A percentile compares a stretch with the other conserved stretches of the same genome.
Conservation (phyloP, 345 rosid species). For the Tarenaya hassleriana region DNA sequence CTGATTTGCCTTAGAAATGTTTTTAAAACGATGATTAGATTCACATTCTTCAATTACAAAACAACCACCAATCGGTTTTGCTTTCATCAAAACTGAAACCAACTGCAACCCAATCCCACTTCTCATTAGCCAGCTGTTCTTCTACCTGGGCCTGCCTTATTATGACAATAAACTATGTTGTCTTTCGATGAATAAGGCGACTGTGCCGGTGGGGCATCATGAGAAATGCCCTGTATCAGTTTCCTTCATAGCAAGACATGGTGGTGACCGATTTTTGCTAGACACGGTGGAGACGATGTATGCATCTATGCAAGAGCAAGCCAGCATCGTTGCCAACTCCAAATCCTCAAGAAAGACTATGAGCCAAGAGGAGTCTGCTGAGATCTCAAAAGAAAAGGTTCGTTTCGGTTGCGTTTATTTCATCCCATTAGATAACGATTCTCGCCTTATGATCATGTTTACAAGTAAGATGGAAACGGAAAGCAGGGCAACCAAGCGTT, state of each 20-base stretch:
- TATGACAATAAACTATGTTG: not conserved
- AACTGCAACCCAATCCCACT: slow-evolving; percentile 1
- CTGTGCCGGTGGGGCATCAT: slow-evolving; percentile 64
- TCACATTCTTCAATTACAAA: not conserved
- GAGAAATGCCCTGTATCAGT: slow-evolving; percentile 74
- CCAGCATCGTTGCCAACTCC: slow-evolving; percentile 39
- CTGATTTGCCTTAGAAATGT: slow-evolving; percentile 11
- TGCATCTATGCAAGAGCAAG: slow-evolving; percentile 62
- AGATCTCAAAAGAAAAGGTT: slow-evolving; percentile 91
- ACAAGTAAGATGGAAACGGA: slow-evolving; percentile 2
- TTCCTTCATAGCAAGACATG: slow-evolving; percentile 73
- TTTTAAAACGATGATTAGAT: not conserved
- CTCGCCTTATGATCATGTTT: slow-evolving; percentile 1
- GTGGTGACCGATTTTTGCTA: slow-evolving; percentile 82
- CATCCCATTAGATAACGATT: slow-evolving; percentile 1
- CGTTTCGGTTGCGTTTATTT: slow-evolving; percentile 10
- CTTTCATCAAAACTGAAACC: not conserved
- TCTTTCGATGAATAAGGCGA: slow-evolving; percentile 43
- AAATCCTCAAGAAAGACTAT: slow-evolving; percentile 36
- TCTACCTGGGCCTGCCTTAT: no score
- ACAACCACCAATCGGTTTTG: slow-evolving; percentile 11
- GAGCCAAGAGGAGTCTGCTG: slow-evolving; percentile 56
- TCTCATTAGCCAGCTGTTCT: no score
- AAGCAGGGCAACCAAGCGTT: slow-evolving; percentile 89
- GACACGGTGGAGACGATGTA: slow-evolving; percentile 69